phyloP scores from a whole-genome alignment of 176 grass and related monocot species.

The Carex parvula region DNA sequence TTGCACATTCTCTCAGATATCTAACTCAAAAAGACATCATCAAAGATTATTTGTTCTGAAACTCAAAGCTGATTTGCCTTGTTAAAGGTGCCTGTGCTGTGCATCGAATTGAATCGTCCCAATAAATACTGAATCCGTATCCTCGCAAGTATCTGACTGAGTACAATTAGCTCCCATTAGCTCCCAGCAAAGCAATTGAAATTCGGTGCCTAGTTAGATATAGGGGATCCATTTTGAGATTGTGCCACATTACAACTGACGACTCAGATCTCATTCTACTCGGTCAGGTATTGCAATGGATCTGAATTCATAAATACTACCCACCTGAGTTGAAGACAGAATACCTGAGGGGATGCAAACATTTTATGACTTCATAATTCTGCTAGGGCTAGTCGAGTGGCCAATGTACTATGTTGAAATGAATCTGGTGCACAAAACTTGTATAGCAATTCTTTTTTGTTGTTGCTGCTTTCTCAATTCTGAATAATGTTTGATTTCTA shows the following conservation, averaged over 20 bases:
- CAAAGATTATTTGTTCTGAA: not conserved
- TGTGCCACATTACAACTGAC: too few species aligned
- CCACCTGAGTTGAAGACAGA: not conserved
- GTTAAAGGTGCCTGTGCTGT: not conserved
- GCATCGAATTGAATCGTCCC: not conserved
- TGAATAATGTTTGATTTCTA: not conserved
- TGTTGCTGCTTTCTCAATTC: not conserved
- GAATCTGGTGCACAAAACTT: not conserved
- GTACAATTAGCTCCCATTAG: too few species aligned
- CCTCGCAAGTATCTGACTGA: too few species aligned
- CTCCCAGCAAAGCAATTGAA: too few species aligned
- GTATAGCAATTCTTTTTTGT: not conserved
- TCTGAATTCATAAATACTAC: not conserved
- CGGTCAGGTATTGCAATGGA: too few species aligned
- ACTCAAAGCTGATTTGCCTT: not conserved
- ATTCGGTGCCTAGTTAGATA: too few species aligned
- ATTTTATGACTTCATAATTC: not conserved
- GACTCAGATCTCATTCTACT: too few species aligned
- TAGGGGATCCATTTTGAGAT: too few species aligned
- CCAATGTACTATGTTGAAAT: not conserved
- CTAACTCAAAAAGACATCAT: not conserved
- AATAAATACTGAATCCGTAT: too few species aligned
- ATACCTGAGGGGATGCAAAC: not conserved
- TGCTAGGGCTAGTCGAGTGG: not conserved
- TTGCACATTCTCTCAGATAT: not conserved